These are phyloP conservation scores for Lactarius pseudohatsudake DNA, from an alignment of 768 basidiomycete genomes.

Conservation along the genomic window DNA sequence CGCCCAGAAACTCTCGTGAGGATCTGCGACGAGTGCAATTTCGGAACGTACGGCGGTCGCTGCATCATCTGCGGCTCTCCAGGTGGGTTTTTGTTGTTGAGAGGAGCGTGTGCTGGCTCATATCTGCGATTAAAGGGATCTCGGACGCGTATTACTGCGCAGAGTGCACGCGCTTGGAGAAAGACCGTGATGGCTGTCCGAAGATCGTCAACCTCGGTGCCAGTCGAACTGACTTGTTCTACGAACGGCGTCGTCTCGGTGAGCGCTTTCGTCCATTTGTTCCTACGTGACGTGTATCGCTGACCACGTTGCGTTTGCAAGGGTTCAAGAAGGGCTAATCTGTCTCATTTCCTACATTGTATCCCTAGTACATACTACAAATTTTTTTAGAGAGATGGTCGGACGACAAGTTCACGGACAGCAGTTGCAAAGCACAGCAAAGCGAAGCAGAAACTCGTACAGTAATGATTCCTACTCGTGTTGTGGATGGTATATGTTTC, in stretches of 20 bases:
- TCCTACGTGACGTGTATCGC: background rate
- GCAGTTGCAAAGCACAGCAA: background rate
- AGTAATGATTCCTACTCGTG: background rate
- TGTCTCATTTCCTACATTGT: background rate
- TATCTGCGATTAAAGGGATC: too few species aligned
- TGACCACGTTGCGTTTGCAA: constrained; percentile 31
- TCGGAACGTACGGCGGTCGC: constrained; percentile 94
- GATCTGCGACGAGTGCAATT: constrained; percentile 99
- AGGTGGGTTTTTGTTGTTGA: constrained; percentile 46
- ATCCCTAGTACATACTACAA: constrained; percentile 2
- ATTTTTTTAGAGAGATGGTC: background rate
- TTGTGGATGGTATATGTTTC: constrained; percentile 15
- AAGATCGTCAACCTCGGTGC: constrained; percentile 98
- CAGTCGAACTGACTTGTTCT: constrained; percentile 88
- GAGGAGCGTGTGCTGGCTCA: too few species aligned
- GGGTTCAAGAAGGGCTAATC: constrained; percentile 67
- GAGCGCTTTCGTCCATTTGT: constrained; percentile 30
- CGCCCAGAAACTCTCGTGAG: constrained; percentile 96
- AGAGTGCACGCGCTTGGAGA: constrained; percentile 94
- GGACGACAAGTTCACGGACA: constrained; percentile 2
- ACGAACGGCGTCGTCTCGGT: constrained; percentile 86
- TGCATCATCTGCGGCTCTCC: constrained; percentile 98
- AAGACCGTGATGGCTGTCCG: constrained; percentile 96
- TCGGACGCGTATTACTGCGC: constrained; percentile 99
- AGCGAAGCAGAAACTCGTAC: background rate